Conservation (phyloP, 805 yeast species). For the Naumovozyma castellii region DNA sequence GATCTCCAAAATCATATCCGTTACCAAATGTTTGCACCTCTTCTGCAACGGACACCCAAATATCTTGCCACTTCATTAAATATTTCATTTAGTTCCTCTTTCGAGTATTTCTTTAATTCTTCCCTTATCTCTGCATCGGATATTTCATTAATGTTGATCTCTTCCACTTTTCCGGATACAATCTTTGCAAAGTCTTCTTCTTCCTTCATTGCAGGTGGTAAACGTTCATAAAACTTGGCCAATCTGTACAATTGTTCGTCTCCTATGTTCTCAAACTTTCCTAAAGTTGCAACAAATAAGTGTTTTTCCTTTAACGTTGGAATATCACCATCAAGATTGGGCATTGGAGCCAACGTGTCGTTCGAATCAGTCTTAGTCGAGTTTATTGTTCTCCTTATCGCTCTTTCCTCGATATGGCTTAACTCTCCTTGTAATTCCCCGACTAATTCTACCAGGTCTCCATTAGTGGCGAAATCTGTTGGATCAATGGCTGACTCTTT, state of each 20-base stretch:
- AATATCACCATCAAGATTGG: slow-evolving; percentile 70
- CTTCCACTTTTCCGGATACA: slow-evolving; percentile 40
- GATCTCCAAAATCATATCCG: not conserved
- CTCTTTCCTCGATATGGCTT: slow-evolving; percentile 67
- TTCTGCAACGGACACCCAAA: slow-evolving; percentile 52
- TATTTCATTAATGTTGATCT: slow-evolving; percentile 31
- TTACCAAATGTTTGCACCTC: slow-evolving; percentile 45
- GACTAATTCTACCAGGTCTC: slow-evolving; percentile 77
- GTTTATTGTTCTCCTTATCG: slow-evolving; percentile 62
- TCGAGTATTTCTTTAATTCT: slow-evolving; percentile 28
- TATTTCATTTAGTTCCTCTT: slow-evolving; percentile 43
- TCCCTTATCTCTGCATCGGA: slow-evolving; percentile 24
- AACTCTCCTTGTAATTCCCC: slow-evolving; percentile 86
- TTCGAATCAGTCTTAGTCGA: slow-evolving; percentile 36
- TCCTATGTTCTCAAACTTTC: slow-evolving; percentile 40
- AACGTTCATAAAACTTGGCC: slow-evolving; percentile 65
- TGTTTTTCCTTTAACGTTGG: slow-evolving; percentile 34
- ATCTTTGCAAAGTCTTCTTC: slow-evolving; percentile 42
- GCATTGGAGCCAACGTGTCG: slow-evolving; percentile 52
- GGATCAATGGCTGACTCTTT: slow-evolving; percentile 29
- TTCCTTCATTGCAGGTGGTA: slow-evolving; percentile 55
- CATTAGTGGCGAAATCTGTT: slow-evolving; percentile 62
- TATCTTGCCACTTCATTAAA: slow-evolving; percentile 60
- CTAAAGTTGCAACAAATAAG: slow-evolving; percentile 49
- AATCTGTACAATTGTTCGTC: slow-evolving; percentile 42